Conservation (phyloP, 2,329 filamentous ascomycete genomes). For the Aspergillus sp. region DNA sequence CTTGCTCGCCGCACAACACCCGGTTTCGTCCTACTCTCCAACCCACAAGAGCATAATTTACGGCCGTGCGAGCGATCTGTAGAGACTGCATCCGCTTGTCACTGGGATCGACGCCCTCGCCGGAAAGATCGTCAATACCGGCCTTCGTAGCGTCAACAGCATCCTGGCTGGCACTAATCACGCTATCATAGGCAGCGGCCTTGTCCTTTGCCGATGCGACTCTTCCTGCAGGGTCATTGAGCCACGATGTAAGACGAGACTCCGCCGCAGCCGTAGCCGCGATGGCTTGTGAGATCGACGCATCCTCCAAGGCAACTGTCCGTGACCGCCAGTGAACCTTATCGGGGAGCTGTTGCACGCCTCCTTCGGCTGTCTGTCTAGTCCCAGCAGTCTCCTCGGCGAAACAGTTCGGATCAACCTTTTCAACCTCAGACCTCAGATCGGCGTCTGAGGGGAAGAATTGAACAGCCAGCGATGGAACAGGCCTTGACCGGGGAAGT, state of each 20-base stretch:
- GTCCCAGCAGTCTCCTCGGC: slow-evolving; percentile 47
- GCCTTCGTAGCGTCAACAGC: slow-evolving; percentile 87
- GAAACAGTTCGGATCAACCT: slow-evolving; percentile 59
- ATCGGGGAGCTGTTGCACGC: slow-evolving; percentile 50
- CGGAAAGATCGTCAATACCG: slow-evolving; percentile 79
- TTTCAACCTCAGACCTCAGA: slow-evolving; percentile 59
- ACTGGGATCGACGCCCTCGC: slow-evolving; percentile 72
- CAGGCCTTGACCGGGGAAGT: slow-evolving; percentile 73
- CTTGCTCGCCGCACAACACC: slow-evolving; percentile 71
- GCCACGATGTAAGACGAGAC: slow-evolving; percentile 39
- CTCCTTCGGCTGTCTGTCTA: slow-evolving; percentile 37
- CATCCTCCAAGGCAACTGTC: slow-evolving; percentile 82
- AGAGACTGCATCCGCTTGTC: slow-evolving; percentile 85
- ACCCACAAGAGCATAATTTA: slow-evolving; percentile 87
- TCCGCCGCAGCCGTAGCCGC: slow-evolving; percentile 55
- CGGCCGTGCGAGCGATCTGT: slow-evolving; percentile 83
- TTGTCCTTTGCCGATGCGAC: slow-evolving; percentile 47
- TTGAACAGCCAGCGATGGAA: slow-evolving; percentile 67
- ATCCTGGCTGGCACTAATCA: slow-evolving; percentile 85
- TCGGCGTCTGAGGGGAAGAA: slow-evolving; percentile 59
- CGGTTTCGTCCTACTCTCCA: slow-evolving; percentile 93
- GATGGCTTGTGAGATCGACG: slow-evolving; percentile 77
- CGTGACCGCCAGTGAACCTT: slow-evolving; percentile 78
- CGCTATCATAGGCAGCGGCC: slow-evolving; percentile 80
- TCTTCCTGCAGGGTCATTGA: slow-evolving; percentile 34